These are phyloP conservation scores for Hemerocallis citrina DNA, from an alignment of 106 monocot genomes.

Conservation along the genomic window DNA sequence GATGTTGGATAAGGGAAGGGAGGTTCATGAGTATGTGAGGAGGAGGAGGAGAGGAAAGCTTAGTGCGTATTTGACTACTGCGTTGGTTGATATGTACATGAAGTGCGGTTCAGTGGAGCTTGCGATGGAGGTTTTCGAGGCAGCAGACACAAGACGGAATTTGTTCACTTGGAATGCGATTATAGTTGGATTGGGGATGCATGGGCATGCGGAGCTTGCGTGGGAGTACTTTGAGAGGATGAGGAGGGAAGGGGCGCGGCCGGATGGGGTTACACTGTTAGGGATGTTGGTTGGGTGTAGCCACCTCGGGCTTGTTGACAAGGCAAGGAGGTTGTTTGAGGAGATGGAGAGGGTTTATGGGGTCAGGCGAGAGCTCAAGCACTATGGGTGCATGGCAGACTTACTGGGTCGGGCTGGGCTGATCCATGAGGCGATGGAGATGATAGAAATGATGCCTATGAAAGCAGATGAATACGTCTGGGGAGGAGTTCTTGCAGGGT, in stretches of 20 bases:
- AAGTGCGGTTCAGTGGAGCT: constrained; percentile 47
- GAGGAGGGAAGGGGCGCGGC: constrained; percentile 15
- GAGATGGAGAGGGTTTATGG: constrained; percentile 36
- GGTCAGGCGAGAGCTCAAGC: constrained; percentile 48
- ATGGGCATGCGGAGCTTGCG: constrained; percentile 44
- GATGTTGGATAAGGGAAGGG: constrained; percentile 25
- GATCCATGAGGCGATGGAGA: constrained; percentile 45
- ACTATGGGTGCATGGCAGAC: constrained; percentile 70
- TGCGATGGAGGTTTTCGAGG: constrained; percentile 34
- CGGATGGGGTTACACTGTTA: constrained; percentile 46
- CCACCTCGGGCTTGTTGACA: constrained; percentile 31
- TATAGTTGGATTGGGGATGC: constrained; percentile 39
- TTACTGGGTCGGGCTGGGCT: constrained; percentile 47
- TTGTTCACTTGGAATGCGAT: constrained; percentile 65
- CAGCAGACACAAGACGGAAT: constrained; percentile 10
- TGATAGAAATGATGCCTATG: constrained; percentile 54
- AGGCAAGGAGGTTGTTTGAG: constrained; percentile 25
- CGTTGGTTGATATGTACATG: constrained; percentile 49
- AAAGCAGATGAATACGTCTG: constrained; percentile 48
- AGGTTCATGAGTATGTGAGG: constrained; percentile 32
- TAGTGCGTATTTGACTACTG: constrained; percentile 33
- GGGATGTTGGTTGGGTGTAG: constrained; percentile 48
- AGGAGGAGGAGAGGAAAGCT: not conserved
- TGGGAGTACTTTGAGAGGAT: constrained; percentile 39
- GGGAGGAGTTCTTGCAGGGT: constrained; percentile 55